These are phyloP conservation scores for Spathaspora girioi DNA, from an alignment of 805 yeast species.

Conservation along the genomic window DNA sequence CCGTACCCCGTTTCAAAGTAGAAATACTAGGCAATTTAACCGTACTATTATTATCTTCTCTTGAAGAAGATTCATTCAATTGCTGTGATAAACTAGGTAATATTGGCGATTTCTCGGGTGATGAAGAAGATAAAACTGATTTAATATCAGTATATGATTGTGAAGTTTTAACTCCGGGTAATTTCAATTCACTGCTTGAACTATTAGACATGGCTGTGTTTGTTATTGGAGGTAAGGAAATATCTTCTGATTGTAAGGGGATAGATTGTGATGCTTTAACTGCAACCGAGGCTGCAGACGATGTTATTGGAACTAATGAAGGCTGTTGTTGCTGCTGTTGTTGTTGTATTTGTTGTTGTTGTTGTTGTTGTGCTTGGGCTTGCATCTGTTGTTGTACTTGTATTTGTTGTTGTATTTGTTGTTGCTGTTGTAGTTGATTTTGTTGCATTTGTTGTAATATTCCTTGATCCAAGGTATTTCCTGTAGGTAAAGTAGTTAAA, in stretches of 20 bases:
- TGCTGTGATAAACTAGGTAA: slow-evolving; percentile 7
- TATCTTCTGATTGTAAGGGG: slow-evolving; percentile 2
- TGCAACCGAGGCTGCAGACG: slow-evolving; percentile 8
- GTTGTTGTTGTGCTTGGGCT: slow-evolving; percentile 9
- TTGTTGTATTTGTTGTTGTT: slow-evolving; percentile 4
- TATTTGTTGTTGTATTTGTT: slow-evolving; percentile 10
- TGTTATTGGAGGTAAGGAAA: slow-evolving; percentile 2
- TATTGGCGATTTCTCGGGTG: slow-evolving; percentile 9
- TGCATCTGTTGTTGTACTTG: not conserved
- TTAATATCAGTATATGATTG: slow-evolving; percentile 6
- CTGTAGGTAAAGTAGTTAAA: slow-evolving; percentile 1
- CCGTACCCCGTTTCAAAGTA: not conserved
- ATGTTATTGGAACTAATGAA: slow-evolving; percentile 6
- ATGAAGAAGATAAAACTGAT: not conserved
- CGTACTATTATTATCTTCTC: not conserved
- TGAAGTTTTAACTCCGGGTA: not conserved
- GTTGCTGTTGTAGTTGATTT: slow-evolving; percentile 5
- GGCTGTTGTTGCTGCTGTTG: slow-evolving; percentile 4
- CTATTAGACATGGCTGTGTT: not conserved
- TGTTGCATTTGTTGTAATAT: slow-evolving; percentile 1
- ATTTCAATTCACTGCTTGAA: not conserved
- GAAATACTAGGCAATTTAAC: slow-evolving; percentile 8
- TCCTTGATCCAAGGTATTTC: not conserved
- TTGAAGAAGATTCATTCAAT: not conserved
- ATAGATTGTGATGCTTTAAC: slow-evolving; percentile 7